Percentiles rank a stretch among this genome's conserved stretches.
phyloP scores from a whole-genome alignment of 768 basidiomycete genomes.

The Lentinula boryana region DNA sequence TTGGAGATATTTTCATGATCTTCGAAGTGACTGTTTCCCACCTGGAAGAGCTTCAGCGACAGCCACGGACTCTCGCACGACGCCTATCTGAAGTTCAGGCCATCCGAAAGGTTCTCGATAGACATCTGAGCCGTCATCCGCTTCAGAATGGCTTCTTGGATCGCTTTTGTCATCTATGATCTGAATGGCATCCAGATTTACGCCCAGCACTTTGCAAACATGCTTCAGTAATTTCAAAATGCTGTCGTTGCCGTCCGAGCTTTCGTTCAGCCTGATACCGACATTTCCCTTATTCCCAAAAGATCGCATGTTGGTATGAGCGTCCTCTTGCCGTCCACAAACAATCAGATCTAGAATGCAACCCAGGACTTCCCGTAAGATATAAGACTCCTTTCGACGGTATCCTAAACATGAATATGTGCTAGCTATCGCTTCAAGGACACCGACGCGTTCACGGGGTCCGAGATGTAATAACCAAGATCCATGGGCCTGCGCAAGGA shows the following conservation, averaged over 20 bases:
- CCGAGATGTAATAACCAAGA: slow-evolving; percentile 84
- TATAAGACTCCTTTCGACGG: slow-evolving; percentile 80
- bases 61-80: slow-evolving; percentile 88
- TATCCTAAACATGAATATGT: slow-evolving; percentile 81
- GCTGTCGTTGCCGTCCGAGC: slow-evolving; percentile 74
- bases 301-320: slow-evolving; percentile 30
- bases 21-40: slow-evolving; percentile 24
- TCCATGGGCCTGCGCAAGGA: slow-evolving; percentile 72
- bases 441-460: slow-evolving; percentile 63
- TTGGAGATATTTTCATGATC: background rate
- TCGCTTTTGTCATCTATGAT: slow-evolving; percentile 29
- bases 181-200: slow-evolving; percentile 70
- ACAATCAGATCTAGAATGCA: slow-evolving; percentile 82
- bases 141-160: slow-evolving; percentile 19
- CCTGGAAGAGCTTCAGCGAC: slow-evolving; percentile 91
- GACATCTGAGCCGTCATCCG: slow-evolving; percentile 36
- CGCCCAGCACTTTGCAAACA: slow-evolving; percentile 74
- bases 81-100: slow-evolving; percentile 91
- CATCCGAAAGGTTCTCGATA: slow-evolving; percentile 70
- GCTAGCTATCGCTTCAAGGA: slow-evolving; percentile 66
- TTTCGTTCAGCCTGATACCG: slow-evolving; percentile 69
- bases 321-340: slow-evolving; percentile 75
- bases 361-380: slow-evolving; percentile 81
- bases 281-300: slow-evolving; percentile 46
- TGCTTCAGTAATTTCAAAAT: slow-evolving; percentile 70